phyloP scores from a whole-genome alignment of 768 basidiomycete genomes.

The Pleurotus cornucopiae region DNA sequence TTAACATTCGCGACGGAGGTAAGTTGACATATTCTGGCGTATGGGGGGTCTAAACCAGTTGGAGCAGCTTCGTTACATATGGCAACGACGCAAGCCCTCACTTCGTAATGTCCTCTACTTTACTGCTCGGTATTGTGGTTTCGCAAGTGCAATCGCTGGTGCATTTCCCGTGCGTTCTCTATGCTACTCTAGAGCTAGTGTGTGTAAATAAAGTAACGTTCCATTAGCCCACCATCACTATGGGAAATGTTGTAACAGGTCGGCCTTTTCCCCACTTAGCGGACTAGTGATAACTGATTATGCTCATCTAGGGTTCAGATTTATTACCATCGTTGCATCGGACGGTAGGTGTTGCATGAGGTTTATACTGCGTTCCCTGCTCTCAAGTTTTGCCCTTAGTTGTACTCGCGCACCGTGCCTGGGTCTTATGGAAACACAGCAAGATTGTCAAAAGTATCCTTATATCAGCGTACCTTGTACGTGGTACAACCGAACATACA shows the following conservation, averaged over 20 bases:
- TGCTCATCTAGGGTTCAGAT: not conserved
- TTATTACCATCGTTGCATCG: constrained; percentile 1
- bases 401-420: not conserved
- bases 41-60: not conserved
- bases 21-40: not conserved
- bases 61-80: not conserved
- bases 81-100: not conserved
- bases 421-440: not conserved
- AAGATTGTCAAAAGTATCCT: not conserved
- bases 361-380: no score
- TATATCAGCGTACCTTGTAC: not conserved
- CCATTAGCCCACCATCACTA: not conserved
- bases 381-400: not conserved
- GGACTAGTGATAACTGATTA: no score
- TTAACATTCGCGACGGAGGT: not conserved
- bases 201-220: no score
- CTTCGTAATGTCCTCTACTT: not conserved
- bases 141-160: not conserved
- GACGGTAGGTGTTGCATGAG: not conserved
- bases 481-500: not conserved
- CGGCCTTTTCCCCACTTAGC: not conserved
- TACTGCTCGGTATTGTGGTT: not conserved
- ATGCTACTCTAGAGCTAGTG: no score
- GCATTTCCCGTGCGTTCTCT: not conserved
- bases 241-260: not conserved